phyloP scores from a whole-genome alignment of 2,329 filamentous ascomycete genomes.

The Albifimbria verrucaria region DNA sequence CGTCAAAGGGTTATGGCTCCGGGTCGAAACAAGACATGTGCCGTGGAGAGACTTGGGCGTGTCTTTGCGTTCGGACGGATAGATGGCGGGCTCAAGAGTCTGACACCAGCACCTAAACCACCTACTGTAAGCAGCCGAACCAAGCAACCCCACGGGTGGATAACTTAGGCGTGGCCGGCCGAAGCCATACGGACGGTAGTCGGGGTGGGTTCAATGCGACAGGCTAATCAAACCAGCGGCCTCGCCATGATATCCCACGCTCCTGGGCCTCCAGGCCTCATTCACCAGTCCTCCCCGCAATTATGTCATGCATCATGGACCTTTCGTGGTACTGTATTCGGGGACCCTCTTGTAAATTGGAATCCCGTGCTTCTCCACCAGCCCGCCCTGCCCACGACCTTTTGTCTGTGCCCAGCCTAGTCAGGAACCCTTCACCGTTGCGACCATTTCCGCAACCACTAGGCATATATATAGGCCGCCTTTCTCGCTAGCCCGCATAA shows the following conservation, averaged over 20 bases:
- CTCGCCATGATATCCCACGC: constrained; percentile 2
- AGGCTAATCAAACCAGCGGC: constrained; percentile 1
- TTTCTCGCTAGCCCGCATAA: too few species aligned
- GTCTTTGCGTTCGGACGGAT: neutral
- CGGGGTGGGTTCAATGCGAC: neutral
- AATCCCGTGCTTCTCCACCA: constrained; percentile 22
- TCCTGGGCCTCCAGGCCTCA: constrained; percentile 4
- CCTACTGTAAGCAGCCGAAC: too few species aligned
- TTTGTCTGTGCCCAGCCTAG: constrained; percentile 3
- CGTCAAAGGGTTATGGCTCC: neutral
- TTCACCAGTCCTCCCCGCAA: constrained; percentile 30
- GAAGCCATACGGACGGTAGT: neutral
- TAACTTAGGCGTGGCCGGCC: neutral
- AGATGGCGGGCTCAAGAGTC: neutral
- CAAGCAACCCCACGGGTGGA: neutral
- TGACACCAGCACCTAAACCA: neutral
- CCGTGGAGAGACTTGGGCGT: neutral
- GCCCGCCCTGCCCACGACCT: constrained; percentile 16
- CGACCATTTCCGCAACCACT: neutral
- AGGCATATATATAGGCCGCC: neutral
- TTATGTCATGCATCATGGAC: constrained; percentile 45
- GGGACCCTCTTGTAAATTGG: constrained; percentile 31
- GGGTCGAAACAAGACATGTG: neutral
- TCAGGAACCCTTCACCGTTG: constrained; percentile 1
- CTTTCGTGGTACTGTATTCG: constrained; percentile 32